Percentiles rank a stretch among this genome's conserved stretches.
These are phyloP conservation scores for Lotus japonicus DNA, from an alignment of 306 rosid genomes.

Conservation along the genomic window DNA sequence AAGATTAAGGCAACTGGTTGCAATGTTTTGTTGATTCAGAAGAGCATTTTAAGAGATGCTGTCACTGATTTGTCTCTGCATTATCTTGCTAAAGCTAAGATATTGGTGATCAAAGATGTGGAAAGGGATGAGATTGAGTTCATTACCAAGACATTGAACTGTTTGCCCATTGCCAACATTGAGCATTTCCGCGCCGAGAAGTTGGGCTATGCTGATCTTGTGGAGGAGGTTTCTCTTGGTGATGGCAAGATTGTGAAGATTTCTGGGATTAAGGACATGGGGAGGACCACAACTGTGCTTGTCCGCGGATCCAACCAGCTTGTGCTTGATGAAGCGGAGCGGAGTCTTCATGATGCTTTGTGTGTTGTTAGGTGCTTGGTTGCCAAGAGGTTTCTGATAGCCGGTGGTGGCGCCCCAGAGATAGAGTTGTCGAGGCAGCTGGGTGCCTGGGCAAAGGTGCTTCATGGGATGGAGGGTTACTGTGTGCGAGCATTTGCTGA, in stretches of 20 bases:
- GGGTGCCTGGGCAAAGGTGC: constrained; percentile 98
- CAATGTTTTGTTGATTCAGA: constrained; percentile 87
- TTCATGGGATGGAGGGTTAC: constrained; percentile 98
- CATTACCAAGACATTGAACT: constrained; percentile 86
- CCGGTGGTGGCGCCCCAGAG: constrained; percentile 97
- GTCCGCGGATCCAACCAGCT: constrained; percentile 87
- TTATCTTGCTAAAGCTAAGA: constrained; percentile 92
- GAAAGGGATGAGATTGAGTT: constrained; percentile 97
- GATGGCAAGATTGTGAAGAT: constrained; percentile 93
- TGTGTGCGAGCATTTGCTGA: constrained; percentile 83
- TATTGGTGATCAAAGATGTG: constrained; percentile 91
- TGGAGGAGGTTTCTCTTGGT: constrained; percentile 85
- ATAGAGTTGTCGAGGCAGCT: constrained; percentile 93
- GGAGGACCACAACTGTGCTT: constrained; percentile 77
- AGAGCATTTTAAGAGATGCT: constrained; percentile 91
- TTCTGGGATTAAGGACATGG: constrained; percentile 91
- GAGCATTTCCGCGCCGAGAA: constrained; percentile 92
- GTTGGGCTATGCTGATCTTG: constrained; percentile 84
- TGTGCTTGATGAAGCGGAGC: constrained; percentile 89
- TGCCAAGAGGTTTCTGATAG: constrained; percentile 81
- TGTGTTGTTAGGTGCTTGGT: constrained; percentile 97
- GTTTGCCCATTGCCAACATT: constrained; percentile 84
- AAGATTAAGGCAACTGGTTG: constrained; percentile 88
- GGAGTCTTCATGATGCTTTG: constrained; percentile 93
- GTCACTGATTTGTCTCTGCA: constrained; percentile 92